Conservation (phyloP, 106 monocot genomes). For the Allium cepa region DNA sequence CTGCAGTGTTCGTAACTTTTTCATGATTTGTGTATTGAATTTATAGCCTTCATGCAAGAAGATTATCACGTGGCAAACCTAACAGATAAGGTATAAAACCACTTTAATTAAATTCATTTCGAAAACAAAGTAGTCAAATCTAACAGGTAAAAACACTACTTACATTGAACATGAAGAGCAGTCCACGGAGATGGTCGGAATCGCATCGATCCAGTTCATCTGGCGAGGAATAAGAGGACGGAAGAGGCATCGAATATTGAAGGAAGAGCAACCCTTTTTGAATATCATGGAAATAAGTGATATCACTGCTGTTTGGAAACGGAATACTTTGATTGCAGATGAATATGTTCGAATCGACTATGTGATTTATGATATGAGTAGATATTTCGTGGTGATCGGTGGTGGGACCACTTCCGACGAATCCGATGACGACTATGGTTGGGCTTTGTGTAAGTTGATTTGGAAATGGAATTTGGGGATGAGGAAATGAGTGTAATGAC, state of each 20-base stretch:
- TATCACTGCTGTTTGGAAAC: slow-evolving; percentile 31
- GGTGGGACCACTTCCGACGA: slow-evolving; percentile 39
- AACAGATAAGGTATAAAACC: not conserved
- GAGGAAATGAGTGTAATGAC: not conserved
- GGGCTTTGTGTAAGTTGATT: not conserved
- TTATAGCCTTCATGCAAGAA: slow-evolving; percentile 73
- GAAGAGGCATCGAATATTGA: slow-evolving; percentile 2
- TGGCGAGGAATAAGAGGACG: not conserved
- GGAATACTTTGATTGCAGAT: slow-evolving; percentile 30
- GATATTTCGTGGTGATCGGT: slow-evolving; percentile 13
- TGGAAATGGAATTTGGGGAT: not conserved
- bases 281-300: slow-evolving; percentile 43
- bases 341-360: slow-evolving; percentile 72
- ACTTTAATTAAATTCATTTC: not conserved
- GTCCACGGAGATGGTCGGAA: slow-evolving; percentile 55
- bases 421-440: slow-evolving; percentile 70
- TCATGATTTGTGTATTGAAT: slow-evolving; percentile 65
- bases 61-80: slow-evolving; percentile 95
- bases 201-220: slow-evolving; percentile 39
- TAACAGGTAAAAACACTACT: slow-evolving; percentile 14
- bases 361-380: slow-evolving; percentile 49
- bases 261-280: slow-evolving; percentile 69
- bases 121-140: not conserved
- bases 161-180: slow-evolving; percentile 95
- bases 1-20: slow-evolving; percentile 83